Evolutionary conservation across 257 asterid species (phyloP).

Genomic region (Mitragyna speciosa): DNA sequence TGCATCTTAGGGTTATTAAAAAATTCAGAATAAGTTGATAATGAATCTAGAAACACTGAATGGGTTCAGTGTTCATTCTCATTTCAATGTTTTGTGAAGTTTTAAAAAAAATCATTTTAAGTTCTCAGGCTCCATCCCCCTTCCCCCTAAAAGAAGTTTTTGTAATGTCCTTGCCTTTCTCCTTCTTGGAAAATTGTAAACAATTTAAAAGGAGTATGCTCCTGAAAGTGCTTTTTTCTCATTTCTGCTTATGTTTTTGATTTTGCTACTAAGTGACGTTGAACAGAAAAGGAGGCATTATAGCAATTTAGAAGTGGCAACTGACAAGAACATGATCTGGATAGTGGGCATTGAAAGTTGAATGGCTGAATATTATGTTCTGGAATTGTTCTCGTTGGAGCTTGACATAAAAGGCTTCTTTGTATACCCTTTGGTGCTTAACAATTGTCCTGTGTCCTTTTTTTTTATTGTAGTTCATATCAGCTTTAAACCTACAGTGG

Average conservation of each 20-base stretch:
- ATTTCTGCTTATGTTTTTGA: neutral
- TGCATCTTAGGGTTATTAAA: neutral
- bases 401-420: neutral
- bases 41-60: neutral
- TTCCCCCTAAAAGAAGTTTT: neutral
- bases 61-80: neutral
- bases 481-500: neutral
- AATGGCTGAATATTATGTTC: neutral
- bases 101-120: neutral
- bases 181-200: neutral
- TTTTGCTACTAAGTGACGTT: conserved; percentile 9
- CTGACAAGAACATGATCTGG: conserved; percentile 8
- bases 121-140: neutral
- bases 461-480: neutral
- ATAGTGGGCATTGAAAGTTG: neutral
- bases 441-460: neutral
- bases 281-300: conserved; percentile 4
- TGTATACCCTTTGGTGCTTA: neutral
- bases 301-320: neutral
- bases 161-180: neutral
- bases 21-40: neutral
- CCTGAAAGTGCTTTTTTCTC: neutral
- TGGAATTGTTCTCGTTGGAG: neutral
- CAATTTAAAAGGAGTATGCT: neutral
- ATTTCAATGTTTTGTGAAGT: neutral